These are phyloP conservation scores for Juglanconis oblonga DNA, from an alignment of 2,329 filamentous ascomycete species.

Conservation along the genomic window DNA sequence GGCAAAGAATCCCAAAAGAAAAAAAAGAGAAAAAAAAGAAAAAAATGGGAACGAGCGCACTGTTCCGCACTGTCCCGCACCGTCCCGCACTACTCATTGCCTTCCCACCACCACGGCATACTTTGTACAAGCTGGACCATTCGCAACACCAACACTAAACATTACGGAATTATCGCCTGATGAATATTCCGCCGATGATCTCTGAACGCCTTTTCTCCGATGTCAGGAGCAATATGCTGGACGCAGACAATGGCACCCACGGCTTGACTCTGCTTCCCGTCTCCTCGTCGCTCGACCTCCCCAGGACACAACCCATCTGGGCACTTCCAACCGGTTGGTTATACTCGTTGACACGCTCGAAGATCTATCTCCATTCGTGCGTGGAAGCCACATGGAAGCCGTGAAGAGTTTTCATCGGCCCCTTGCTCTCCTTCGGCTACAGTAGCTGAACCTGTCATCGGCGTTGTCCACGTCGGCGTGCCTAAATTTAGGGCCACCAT, in stretches of 20 bases:
- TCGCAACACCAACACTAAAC: neutral
- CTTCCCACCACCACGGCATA: neutral
- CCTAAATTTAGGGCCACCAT: neutral
- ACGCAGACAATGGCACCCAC: too few species aligned
- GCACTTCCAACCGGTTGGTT: too few species aligned
- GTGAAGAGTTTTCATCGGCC: neutral
- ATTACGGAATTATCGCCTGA: neutral
- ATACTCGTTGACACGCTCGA: neutral
- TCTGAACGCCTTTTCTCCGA: neutral
- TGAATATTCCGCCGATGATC: neutral
- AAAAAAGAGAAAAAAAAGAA: neutral
- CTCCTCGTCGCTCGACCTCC: too few species aligned
- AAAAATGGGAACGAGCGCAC: neutral
- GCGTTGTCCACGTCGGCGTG: neutral
- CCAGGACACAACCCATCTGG: too few species aligned
- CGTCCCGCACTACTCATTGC: neutral
- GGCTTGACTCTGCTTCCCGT: too few species aligned
- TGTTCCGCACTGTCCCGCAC: constrained; percentile 2
- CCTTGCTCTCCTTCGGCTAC: neutral
- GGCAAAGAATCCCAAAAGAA: neutral
- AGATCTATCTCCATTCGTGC: neutral
- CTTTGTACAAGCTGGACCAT: neutral
- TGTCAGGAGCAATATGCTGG: too few species aligned
- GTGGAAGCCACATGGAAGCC: neutral
- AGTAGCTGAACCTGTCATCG: neutral